These are phyloP conservation scores for Talaromyces sp. DNA, from an alignment of 2,329 filamentous ascomycete genomes.

Conservation along the genomic window DNA sequence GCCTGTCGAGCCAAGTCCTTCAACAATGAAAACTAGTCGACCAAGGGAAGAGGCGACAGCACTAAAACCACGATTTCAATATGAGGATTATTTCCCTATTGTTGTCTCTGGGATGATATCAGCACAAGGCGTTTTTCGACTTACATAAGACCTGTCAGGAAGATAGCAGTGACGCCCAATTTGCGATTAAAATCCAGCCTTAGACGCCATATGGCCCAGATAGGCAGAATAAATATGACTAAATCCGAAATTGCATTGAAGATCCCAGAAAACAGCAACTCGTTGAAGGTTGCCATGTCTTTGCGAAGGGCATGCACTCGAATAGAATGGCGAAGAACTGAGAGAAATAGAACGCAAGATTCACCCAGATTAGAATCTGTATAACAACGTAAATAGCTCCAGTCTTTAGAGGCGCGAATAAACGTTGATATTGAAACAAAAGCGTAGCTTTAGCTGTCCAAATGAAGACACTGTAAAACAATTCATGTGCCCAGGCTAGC, in stretches of 20 bases:
- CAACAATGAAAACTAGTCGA: not conserved
- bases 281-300: not conserved
- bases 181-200: not conserved
- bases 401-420: not conserved
- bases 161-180: not conserved
- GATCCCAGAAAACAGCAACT: not conserved
- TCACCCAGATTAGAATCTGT: not conserved
- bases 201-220: conserved; percentile 8
- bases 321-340: not conserved
- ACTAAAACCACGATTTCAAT: not conserved
- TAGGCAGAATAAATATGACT: conserved; percentile 1
- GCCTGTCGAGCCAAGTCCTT: not conserved
- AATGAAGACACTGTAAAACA: not conserved
- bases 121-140: too few relatives aligned
- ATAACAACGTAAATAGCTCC: not conserved
- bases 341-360: not conserved
- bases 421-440: not conserved
- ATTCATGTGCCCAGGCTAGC: not conserved
- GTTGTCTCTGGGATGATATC: too few relatives aligned
- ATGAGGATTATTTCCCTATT: not conserved
- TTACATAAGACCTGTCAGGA: not conserved
- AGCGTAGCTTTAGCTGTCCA: not conserved
- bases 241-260: not conserved
- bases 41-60: not conserved
- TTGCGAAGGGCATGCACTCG: not conserved